These are phyloP conservation scores for Bipolaris gigantea DNA, from an alignment of 2,329 filamentous ascomycete species.

Conservation along the genomic window DNA sequence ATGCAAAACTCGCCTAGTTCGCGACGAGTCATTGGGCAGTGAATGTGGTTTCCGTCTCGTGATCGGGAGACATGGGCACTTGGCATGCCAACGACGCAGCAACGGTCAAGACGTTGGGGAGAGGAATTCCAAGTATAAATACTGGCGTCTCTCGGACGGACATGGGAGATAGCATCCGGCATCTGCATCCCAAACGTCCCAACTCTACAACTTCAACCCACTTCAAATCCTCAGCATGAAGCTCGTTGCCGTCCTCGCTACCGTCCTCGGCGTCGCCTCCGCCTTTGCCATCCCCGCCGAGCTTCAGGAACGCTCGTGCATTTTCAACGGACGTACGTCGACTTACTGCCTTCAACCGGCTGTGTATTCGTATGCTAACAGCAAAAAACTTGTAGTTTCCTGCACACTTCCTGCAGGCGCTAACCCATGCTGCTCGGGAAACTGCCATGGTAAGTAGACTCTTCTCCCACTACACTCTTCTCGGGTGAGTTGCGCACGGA, in stretches of 20 bases:
- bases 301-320: background rate
- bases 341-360: background rate
- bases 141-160: too few species aligned
- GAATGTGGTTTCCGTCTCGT: background rate
- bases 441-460: background rate
- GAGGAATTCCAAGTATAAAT: too few species aligned
- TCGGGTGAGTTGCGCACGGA: background rate
- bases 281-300: background rate
- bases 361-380: background rate
- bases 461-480: background rate
- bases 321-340: background rate
- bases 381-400: background rate
- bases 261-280: background rate
- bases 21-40: background rate
- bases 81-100: too few species aligned
- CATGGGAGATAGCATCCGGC: too few species aligned
- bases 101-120: too few species aligned
- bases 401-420: background rate
- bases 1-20: background rate
- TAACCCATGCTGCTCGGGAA: background rate
- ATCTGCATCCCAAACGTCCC: too few species aligned
- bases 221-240: background rate
- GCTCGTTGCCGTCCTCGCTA: background rate
- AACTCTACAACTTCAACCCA: too few species aligned
- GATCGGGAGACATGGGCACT: too few species aligned